Evolutionary conservation across 768 basidiomycete genomes (phyloP), one percentile per base, ranked within the genome.

Genomic region (Holtermannia corniformis): DNA sequence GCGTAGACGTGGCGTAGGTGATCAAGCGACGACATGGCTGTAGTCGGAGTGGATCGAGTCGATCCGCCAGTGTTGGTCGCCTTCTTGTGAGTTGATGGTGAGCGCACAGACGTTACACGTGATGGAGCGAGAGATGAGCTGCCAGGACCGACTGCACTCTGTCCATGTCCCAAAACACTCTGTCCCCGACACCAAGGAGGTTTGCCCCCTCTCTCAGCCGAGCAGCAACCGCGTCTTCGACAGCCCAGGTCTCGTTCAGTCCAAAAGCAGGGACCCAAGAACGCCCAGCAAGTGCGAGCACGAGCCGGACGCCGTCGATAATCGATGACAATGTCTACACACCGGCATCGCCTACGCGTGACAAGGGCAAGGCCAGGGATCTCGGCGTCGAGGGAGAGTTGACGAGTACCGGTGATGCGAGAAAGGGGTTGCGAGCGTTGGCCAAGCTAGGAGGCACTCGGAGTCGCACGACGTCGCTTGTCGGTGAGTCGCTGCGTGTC

Each of bases 1-100:
- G 83, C 76, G 75, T 87, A 96, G 42, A 32, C 21, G 25, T 41
- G 12, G 11, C 41, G 42, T n/a, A 49, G 16, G 5, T 49, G 28
- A 19, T 32, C 20, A 20, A 54, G 32, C 16, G 32, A 37, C 7
- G 32, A 37, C 7, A 16, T 37, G 10, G 16, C 16, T 7, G 16
- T 37, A 37, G 32, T 37, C 27, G 32, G 49, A 50, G 20, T 32
- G 20, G 23, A 37, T 41, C 5, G 21, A 13, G 45, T 11, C 4
- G n/a, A 13, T 47, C 4, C n/a, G 20, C 11, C 7, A 23, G 19
- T 44, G 43, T 12, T 44, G 43, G 43, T n/a, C n/a, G n/a, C n/a
- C n/a, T n/a, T n/a, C n/a, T n/a, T n/a, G n/a, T n/a, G n/a, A n/a
- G n/a, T n/a, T n/a, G n/a, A n/a, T n/a, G n/a, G n/a, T n/a, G n/a